These are phyloP conservation scores for Yarrowia sp. DNA, from an alignment of 805 yeast species.

Conservation along the genomic window DNA sequence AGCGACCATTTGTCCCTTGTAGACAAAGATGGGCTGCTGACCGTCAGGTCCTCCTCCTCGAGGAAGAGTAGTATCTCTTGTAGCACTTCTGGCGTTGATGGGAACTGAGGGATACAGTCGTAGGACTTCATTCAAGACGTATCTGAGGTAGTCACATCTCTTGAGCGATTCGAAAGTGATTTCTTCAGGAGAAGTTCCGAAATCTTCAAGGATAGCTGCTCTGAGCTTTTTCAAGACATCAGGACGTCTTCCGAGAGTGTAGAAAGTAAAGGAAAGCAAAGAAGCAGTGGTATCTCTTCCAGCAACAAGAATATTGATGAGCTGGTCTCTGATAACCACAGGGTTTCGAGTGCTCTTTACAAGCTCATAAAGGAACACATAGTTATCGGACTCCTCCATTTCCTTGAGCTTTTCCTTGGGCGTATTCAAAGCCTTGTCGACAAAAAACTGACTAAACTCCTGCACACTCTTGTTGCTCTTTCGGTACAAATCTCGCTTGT, in stretches of 20 bases:
- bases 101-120: slow-evolving; percentile 56
- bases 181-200: slow-evolving; percentile 36
- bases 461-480: slow-evolving; percentile 30
- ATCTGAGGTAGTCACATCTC: slow-evolving; percentile 47
- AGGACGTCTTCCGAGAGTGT: slow-evolving; percentile 46
- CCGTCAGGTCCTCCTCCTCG: slow-evolving; percentile 50
- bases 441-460: slow-evolving; percentile 35
- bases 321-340: slow-evolving; percentile 49
- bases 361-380: slow-evolving; percentile 49
- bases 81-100: slow-evolving; percentile 47
- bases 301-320: slow-evolving; percentile 51
- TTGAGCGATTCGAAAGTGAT: slow-evolving; percentile 49
- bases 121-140: slow-evolving; percentile 49
- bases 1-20: slow-evolving; percentile 46
- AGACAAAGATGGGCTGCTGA: slow-evolving; percentile 43
- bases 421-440: slow-evolving; percentile 43
- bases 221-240: slow-evolving; percentile 40
- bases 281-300: slow-evolving; percentile 59
- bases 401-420: slow-evolving; percentile 38
- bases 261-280: slow-evolving; percentile 46
- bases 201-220: slow-evolving; percentile 41
- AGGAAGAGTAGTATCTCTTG: slow-evolving; percentile 49
- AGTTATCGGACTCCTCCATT: slow-evolving; percentile 40
- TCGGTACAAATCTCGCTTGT: slow-evolving; percentile 39
- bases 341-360: slow-evolving; percentile 51